Percentiles rank a stretch among this genome's conserved stretches.
Conservation (phyloP, 202 grass and related monocot species). For the Saccharum hybrid region DNA sequence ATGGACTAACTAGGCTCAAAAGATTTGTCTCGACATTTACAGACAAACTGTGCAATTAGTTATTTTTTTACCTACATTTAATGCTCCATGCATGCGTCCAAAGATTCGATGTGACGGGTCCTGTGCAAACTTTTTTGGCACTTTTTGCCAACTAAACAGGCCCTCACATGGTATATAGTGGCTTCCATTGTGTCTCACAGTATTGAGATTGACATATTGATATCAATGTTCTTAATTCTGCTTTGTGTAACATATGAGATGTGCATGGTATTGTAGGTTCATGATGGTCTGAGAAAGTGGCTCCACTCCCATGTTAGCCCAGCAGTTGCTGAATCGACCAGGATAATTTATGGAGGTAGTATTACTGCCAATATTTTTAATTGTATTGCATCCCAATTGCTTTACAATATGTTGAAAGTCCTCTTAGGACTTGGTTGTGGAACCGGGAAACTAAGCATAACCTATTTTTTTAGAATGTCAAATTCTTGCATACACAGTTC, state of each 20-base stretch:
- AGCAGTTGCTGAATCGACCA: conserved; percentile 72
- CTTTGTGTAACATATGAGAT: conserved; percentile 6
- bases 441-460: conserved; percentile 13
- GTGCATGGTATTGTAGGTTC: conserved; percentile 55
- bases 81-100: too few species aligned
- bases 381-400: conserved; percentile 22
- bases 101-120: too few species aligned
- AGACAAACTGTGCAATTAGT: too few species aligned
- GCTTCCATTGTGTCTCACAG: neutral
- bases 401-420: neutral
- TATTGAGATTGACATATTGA: neutral
- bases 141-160: too few species aligned
- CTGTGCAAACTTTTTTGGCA: too few species aligned
- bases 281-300: conserved; percentile 78
- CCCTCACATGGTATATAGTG: neutral
- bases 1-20: too few species aligned
- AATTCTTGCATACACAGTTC: neutral
- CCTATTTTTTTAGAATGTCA: neutral
- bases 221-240: neutral
- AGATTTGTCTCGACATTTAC: too few species aligned
- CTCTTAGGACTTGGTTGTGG: neutral
- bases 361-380: neutral
- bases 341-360: conserved; percentile 91
- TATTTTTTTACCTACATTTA: too few species aligned
- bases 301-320: conserved; percentile 58